Conservation (phyloP, 345 rosid genomes). For the Rhizophora apiculata region DNA sequence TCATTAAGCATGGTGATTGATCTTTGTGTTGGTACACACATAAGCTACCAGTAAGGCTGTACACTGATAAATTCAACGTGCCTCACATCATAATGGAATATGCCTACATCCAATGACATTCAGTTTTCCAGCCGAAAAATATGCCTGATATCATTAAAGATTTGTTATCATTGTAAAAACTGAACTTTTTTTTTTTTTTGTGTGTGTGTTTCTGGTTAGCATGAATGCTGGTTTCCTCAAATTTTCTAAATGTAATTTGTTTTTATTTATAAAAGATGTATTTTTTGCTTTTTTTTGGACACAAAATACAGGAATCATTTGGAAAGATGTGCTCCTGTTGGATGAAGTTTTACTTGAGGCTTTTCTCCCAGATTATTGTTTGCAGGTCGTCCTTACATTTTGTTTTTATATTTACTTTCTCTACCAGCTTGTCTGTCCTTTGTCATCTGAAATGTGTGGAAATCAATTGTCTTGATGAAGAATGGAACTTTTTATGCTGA, state of each 20-base stretch:
- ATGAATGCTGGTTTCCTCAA: slow-evolving; percentile 4
- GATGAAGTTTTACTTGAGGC: slow-evolving; percentile 80
- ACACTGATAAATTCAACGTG: no score
- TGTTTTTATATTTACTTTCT: slow-evolving; percentile 2
- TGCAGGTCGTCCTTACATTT: slow-evolving; percentile 53
- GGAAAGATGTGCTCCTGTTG: slow-evolving; percentile 85
- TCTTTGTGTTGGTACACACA: no score
- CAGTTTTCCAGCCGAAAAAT: neutral
- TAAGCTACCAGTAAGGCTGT: no score
- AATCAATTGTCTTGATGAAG: neutral
- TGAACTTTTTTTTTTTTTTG: neutral
- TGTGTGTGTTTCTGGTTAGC: neutral
- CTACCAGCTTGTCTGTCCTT: neutral
- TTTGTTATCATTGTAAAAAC: neutral
- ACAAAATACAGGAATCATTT: slow-evolving; percentile 57
- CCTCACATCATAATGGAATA: no score
- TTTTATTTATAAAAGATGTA: neutral
- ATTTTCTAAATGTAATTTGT: slow-evolving; percentile 5
- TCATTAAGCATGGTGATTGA: no score
- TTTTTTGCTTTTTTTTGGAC: neutral
- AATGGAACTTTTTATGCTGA: slow-evolving; percentile 20
- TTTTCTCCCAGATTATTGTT: slow-evolving; percentile 61
- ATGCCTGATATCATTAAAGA: neutral
- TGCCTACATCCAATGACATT: no score
- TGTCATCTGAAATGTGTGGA: neutral